Conservation (phyloP, 805 yeast species). For the Kluyveromyces lactis region DNA sequence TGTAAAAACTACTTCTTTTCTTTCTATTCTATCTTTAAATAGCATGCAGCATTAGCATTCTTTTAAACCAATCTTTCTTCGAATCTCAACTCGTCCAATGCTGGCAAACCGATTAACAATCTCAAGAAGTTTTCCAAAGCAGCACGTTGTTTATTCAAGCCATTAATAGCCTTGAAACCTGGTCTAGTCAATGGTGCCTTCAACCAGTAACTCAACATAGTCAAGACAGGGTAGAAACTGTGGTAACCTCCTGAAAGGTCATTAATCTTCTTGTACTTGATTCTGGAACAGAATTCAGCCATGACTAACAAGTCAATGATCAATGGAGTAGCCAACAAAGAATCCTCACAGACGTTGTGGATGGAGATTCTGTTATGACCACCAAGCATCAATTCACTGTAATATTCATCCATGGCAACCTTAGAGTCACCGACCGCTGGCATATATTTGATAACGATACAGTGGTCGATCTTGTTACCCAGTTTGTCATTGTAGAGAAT, state of each 20-base stretch:
- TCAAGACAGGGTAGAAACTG: slow-evolving; percentile 72
- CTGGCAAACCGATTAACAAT: slow-evolving; percentile 81
- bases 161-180: slow-evolving; percentile 84
- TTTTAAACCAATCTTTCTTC: slow-evolving; percentile 59
- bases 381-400: slow-evolving; percentile 93
- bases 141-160: slow-evolving; percentile 88
- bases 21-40: no score
- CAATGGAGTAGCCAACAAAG: slow-evolving; percentile 87
- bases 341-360: slow-evolving; percentile 95
- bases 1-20: no score
- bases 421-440: slow-evolving; percentile 94
- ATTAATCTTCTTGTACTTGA: slow-evolving; percentile 57
- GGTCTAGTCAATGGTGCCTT: slow-evolving; percentile 93
- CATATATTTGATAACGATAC: slow-evolving; percentile 89
- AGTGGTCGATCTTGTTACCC: slow-evolving; percentile 80
- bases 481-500: slow-evolving; percentile 73
- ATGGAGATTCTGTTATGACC: slow-evolving; percentile 93
- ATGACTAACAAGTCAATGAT: slow-evolving; percentile 86
- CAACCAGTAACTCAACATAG: slow-evolving; percentile 89
- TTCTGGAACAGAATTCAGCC: slow-evolving; percentile 85
- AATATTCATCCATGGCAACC: slow-evolving; percentile 98
- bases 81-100: slow-evolving; percentile 84
- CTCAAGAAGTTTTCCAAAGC: slow-evolving; percentile 89
- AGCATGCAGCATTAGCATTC: no score
- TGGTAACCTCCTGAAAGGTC: slow-evolving; percentile 42